Base-by-base conservation (phyloP, 768 basidiomycete genomes). In the Suillus cothurnatus region DNA sequence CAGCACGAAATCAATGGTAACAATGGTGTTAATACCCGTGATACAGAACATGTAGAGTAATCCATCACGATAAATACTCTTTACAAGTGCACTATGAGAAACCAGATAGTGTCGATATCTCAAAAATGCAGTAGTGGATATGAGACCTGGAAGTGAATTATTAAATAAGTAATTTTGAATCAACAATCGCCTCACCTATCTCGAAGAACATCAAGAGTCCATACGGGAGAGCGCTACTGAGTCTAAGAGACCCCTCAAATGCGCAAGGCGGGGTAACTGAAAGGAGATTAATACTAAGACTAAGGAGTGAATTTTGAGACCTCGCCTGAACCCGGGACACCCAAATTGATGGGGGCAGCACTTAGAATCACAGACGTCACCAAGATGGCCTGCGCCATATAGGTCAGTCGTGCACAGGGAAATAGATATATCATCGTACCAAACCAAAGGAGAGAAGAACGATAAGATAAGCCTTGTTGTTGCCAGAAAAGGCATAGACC, bases 131-230 rank as follows among this genome's bases (percentile, higher is more conserved):
- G 55, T 63, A 12, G 28, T 6, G 38, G 17, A 56, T 28, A 63
- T 58, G 17, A 63, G 28, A 57, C 60, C 62, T 63, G 3, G 28
- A 19, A 4, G 53, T n/a, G 6, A 6, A 32, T 32, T 3, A n/a
- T 55, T 12, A n/a, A 32, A 5, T 6, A 14, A 31, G 7, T n/a
- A 39, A 28, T 7, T 50, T 60, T 60, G 39, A 19, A 60, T 19
- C 9, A 7, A n/a, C 4, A 21, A 26, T 43, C 17, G n/a, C 23
- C 64, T 50, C 23, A 64, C 64, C 64, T 23, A 61, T 61, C 47
- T 64, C 64, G 15, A 62, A 64, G 17, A 61, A 28, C 26, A 50
- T 45, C 14, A 64, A 36, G 8, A 64, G n/a, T 17, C 43, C 64
- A 49, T 64, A 64, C 1, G 41, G 34, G 41, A 64, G 45, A 34